Base-by-base conservation (phyloP, 1,284 basidiomycete species). In the Farysia itapuensis region DNA sequence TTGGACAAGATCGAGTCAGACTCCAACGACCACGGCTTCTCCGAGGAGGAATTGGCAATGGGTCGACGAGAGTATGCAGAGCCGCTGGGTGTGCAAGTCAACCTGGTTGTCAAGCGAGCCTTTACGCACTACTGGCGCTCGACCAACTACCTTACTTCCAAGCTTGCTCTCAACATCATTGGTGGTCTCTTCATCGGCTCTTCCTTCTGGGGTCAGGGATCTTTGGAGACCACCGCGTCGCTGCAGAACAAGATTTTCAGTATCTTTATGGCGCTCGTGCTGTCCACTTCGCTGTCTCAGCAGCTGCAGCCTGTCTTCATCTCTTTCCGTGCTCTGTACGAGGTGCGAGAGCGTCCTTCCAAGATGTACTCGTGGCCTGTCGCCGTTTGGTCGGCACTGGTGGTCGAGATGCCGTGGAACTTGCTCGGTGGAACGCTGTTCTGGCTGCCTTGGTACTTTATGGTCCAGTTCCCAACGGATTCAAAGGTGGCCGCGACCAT, bases 341-440 rank as follows among this genome's bases (percentile, higher is more conserved):
- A 88, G 70, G 83, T 84, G 12, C 82, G 87, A 24, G 88, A 89
- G 74, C 82, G 84, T 1, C 81, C 86, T 0, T 86, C 85, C 59
- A 83, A 86, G 69, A 88, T 88, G 71, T 93, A 91, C 79, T 84
- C 84, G 38, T 93, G 90, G 90, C 81, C 84, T 6, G 84, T 87
- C 1, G 82, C 91, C 34, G 67, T 79, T 33, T 43, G 72, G 39
- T 40, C 70, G 16, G 77, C 77, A 58, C 74, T 81, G 31, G 33
- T 81, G 13, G 79, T 72, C 42, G 77, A 78, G 59, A 39, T 77
- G 4, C 67, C 70, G 3, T 77, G 69, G 67, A 68, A 70, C 52
- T 13, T 68, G 4, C 22, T 74, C 5, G 58, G 61, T 18, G 74
- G 60, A 5, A 73, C 70, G 4, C 38, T 69, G 16, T 73, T 69